These are phyloP conservation scores for Komagataella ulmi DNA, from an alignment of 805 yeast species.

Conservation along the genomic window DNA sequence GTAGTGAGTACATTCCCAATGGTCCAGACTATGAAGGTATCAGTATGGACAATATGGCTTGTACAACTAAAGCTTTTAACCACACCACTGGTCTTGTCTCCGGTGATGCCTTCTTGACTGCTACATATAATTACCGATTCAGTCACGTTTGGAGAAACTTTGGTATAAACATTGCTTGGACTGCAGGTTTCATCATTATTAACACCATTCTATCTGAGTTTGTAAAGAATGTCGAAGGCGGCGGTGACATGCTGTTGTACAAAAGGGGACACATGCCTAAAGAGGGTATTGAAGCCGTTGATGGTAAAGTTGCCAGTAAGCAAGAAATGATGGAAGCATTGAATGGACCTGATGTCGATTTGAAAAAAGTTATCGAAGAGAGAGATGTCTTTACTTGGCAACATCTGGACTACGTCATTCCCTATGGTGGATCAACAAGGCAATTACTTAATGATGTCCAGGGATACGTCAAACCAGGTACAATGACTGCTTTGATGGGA, in stretches of 20 bases:
- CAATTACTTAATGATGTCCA: slow-evolving; percentile 28
- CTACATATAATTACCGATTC: slow-evolving; percentile 36
- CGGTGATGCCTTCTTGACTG: slow-evolving; percentile 35
- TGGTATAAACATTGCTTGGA: slow-evolving; percentile 34
- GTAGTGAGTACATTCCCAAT: slow-evolving; percentile 33
- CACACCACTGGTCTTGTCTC: slow-evolving; percentile 28
- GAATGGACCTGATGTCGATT: slow-evolving; percentile 13
- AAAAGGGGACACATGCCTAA: slow-evolving; percentile 25
- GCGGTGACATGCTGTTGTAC: slow-evolving; percentile 22
- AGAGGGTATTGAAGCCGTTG: slow-evolving; percentile 22
- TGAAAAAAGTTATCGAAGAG: slow-evolving; percentile 14
- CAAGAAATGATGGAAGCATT: slow-evolving; percentile 15
- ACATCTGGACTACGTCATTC: slow-evolving; percentile 43
- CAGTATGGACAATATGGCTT: slow-evolving; percentile 26
- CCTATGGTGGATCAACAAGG: slow-evolving; percentile 25
- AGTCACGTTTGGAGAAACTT: slow-evolving; percentile 71
- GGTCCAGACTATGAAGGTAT: slow-evolving; percentile 41
- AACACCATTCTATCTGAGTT: slow-evolving; percentile 15
- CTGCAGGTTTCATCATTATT: slow-evolving; percentile 22
- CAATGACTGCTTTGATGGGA: slow-evolving; percentile 49
- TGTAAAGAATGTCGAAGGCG: slow-evolving; percentile 10
- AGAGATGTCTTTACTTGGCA: slow-evolving; percentile 48
- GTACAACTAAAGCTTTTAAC: slow-evolving; percentile 32
- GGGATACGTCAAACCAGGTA: slow-evolving; percentile 38
- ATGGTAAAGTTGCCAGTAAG: slow-evolving; percentile 21